Percentiles rank a stretch among this genome's conserved stretches.
phyloP scores from a whole-genome alignment of 495 filamentous ascomycete species.

The Penicillium canariense region DNA sequence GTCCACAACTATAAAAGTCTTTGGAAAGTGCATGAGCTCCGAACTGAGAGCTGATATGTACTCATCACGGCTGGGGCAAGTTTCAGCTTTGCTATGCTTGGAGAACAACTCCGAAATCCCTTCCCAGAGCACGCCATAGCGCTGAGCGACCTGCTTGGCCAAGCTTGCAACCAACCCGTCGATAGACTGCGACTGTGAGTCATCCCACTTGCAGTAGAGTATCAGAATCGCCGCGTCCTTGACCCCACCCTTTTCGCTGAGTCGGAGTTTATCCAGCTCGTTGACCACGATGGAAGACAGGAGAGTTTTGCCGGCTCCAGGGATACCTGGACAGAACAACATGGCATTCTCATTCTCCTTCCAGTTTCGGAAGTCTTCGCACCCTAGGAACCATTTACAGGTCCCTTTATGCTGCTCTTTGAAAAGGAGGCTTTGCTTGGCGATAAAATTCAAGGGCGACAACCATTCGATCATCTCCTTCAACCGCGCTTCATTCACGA shows the following conservation, averaged over 20 bases:
- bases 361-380: background rate
- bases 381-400: conserved; percentile 6
- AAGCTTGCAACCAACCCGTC: conserved; percentile 1
- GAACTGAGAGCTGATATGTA: background rate
- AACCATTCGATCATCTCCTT: conserved; percentile 6
- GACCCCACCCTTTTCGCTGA: conserved; percentile 2
- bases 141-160: conserved; percentile 4
- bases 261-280: conserved; percentile 5
- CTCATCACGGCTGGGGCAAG: background rate
- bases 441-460: conserved; percentile 5
- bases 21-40: background rate
- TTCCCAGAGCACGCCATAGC: background rate
- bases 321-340: conserved; percentile 4
- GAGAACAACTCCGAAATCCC: background rate
- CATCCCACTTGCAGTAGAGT: conserved; percentile 6
- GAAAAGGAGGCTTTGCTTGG: conserved; percentile 5
- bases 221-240: conserved; percentile 2
- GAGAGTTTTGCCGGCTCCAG: background rate
- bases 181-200: conserved; percentile 4
- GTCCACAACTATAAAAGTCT: conserved; percentile 10
- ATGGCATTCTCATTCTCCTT: conserved; percentile 4
- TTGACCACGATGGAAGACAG: conserved; percentile 6
- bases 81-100: conserved; percentile 2
- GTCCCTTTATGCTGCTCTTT: conserved; percentile 5
- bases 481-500: conserved; percentile 1